These are phyloP conservation scores for Neurospora sp. DNA, from an alignment of 495 filamentous ascomycete species.

Conservation along the genomic window DNA sequence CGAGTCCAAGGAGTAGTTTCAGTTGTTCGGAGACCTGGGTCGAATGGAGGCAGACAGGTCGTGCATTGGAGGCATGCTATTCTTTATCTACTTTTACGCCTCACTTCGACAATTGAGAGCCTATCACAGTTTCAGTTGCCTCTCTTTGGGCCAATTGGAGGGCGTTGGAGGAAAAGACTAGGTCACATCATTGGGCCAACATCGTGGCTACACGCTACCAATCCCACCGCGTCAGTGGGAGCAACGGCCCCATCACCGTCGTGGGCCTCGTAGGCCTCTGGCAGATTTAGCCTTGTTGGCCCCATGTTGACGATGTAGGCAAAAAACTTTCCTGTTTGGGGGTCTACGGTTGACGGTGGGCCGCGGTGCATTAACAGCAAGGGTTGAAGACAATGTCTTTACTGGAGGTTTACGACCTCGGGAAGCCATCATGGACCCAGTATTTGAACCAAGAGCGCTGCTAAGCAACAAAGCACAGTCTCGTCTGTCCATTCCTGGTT, in stretches of 20 bases:
- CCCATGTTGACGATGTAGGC: not conserved
- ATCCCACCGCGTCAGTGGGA: not conserved
- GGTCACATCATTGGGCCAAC: not conserved
- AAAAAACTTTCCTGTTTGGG: not conserved
- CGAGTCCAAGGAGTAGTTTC: not conserved
- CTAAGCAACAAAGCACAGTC: not conserved
- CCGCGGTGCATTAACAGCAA: not conserved
- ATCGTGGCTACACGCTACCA: not conserved
- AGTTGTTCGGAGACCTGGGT: not conserved
- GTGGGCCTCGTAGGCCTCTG: not conserved
- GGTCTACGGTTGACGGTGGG: not conserved
- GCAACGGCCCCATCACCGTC: not conserved
- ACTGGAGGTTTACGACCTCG: not conserved
- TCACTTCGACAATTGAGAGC: not conserved
- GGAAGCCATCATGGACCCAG: not conserved
- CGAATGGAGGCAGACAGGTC: not conserved
- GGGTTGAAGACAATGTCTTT: not conserved
- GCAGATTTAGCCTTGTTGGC: not conserved
- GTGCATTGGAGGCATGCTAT: not conserved
- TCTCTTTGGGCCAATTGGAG: not conserved
- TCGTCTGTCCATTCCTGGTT: not conserved
- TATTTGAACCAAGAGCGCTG: not conserved
- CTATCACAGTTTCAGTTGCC: not conserved
- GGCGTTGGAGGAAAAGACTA: not conserved
- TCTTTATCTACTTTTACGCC: not conserved